phyloP scores from a whole-genome alignment of 1,284 basidiomycete genomes.

The Leccinum holopus region DNA sequence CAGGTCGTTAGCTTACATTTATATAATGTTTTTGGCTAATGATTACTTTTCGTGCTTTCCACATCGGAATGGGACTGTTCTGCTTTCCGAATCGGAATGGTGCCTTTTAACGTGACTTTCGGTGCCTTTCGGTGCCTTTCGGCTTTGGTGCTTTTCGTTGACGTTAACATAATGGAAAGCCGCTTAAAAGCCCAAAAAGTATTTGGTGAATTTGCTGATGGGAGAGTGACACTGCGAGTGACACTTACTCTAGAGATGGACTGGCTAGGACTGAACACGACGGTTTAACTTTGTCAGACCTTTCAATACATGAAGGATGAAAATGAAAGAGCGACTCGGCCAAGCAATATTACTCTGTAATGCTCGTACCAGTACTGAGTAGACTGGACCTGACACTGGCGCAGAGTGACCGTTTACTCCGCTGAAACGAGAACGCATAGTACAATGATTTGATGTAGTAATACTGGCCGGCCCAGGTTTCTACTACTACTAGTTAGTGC shows the following conservation, averaged over 20 bases:
- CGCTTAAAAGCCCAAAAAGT: too few species aligned
- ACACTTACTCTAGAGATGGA: background rate
- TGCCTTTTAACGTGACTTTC: too few species aligned
- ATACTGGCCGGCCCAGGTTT: background rate
- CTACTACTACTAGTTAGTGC: background rate
- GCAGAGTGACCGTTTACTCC: background rate
- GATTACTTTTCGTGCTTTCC: too few species aligned
- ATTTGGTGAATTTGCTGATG: too few species aligned
- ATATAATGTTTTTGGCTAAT: too few species aligned
- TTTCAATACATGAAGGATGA: background rate
- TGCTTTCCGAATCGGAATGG: too few species aligned
- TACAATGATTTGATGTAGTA: background rate
- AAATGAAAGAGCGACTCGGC: background rate
- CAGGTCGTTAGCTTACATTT: too few species aligned
- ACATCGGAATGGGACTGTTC: too few species aligned
- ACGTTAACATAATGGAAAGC: too few species aligned
- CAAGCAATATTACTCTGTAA: background rate
- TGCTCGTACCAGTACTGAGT: background rate
- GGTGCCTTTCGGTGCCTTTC: too few species aligned
- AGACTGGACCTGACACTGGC: background rate
- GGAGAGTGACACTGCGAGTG: background rate
- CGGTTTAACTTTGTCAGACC: background rate
- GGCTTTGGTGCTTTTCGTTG: too few species aligned
- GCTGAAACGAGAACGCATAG: background rate
- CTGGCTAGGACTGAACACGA: background rate